Evolutionary conservation across 2,329 filamentous ascomycete species (phyloP).

Genomic region (Orbilia brochopaga): DNA sequence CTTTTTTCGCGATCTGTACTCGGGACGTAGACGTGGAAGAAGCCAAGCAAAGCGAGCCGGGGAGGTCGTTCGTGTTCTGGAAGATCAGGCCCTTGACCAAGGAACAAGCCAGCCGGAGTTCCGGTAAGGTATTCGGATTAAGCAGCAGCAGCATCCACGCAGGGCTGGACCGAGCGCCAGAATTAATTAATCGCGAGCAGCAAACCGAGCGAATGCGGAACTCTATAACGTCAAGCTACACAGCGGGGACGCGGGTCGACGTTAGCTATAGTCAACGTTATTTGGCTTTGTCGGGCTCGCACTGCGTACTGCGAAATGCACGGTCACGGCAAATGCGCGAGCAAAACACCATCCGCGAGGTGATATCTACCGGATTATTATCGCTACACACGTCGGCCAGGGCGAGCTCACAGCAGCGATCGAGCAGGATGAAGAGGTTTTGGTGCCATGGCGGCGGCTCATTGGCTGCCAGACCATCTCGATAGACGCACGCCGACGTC

Average conservation of each 20-base stretch:
- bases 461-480: conserved; percentile 24
- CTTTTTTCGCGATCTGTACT: conserved; percentile 34
- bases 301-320: too few species aligned
- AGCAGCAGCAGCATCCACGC: conserved; percentile 14
- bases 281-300: too few species aligned
- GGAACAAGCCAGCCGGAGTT: conserved; percentile 50
- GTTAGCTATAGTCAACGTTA: background rate
- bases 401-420: conserved; percentile 21
- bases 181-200: conserved; percentile 12
- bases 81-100: conserved; percentile 44
- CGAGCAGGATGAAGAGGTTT: conserved; percentile 19
- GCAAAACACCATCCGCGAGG: conserved; percentile 17
- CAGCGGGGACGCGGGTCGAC: conserved; percentile 31
- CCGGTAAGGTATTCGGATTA: conserved; percentile 20
- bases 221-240: conserved; percentile 15
- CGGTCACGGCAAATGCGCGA: background rate
- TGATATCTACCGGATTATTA: conserved; percentile 16
- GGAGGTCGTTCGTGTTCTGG: conserved; percentile 37
- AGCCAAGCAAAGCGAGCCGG: conserved; percentile 27
- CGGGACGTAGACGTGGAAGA: conserved; percentile 39
- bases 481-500: conserved; percentile 3
- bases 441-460: conserved; percentile 36
- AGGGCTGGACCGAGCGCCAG: conserved; percentile 44
- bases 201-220: conserved; percentile 34
- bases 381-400: background rate